Evolutionary conservation across 345 rosid species (phyloP).

Genomic region (Isatis tinctoria): DNA sequence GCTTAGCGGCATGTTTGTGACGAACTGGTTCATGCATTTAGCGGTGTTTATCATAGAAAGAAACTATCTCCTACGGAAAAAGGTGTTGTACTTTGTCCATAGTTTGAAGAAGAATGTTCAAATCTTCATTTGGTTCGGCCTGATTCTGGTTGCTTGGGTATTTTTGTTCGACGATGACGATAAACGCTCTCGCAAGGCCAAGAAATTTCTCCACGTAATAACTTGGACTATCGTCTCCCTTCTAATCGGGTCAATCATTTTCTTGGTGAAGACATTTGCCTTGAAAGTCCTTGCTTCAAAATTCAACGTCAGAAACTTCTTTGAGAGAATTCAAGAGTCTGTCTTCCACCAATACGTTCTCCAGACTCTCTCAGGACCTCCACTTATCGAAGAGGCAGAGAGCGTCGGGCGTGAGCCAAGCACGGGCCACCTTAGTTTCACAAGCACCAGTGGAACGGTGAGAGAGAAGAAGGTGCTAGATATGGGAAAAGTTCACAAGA

Average conservation of each 20-base stretch:
- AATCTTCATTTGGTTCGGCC: slow-evolving; percentile 67
- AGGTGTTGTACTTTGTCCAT: slow-evolving; percentile 84
- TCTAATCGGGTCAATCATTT: slow-evolving; percentile 60
- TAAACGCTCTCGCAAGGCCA: slow-evolving; percentile 37
- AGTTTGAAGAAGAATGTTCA: slow-evolving; percentile 83
- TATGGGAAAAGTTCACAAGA: slow-evolving; percentile 64
- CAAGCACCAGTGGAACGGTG: slow-evolving; percentile 39
- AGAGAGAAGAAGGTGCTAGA: slow-evolving; percentile 59
- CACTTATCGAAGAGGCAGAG: slow-evolving; percentile 64
- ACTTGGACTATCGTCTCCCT: slow-evolving; percentile 63
- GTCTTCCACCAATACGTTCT: slow-evolving; percentile 78
- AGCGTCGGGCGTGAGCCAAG: slow-evolving; percentile 43
- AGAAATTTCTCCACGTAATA: slow-evolving; percentile 38
- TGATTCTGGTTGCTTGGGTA: slow-evolving; percentile 67
- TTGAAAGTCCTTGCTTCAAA: slow-evolving; percentile 77
- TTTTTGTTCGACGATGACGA: slow-evolving; percentile 46
- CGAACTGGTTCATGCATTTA: slow-evolving; percentile 68
- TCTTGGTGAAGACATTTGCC: slow-evolving; percentile 63
- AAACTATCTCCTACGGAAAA: slow-evolving; percentile 65
- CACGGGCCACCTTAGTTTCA: slow-evolving; percentile 48
- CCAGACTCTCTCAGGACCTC: slow-evolving; percentile 69
- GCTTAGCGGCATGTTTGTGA: slow-evolving; percentile 64
- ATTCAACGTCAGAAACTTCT: slow-evolving; percentile 73
- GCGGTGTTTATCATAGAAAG: slow-evolving; percentile 75
- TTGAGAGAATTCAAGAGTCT: slow-evolving; percentile 89